phyloP scores from a whole-genome alignment of 2,329 filamentous ascomycete species.

The Fusarium beomiforme region DNA sequence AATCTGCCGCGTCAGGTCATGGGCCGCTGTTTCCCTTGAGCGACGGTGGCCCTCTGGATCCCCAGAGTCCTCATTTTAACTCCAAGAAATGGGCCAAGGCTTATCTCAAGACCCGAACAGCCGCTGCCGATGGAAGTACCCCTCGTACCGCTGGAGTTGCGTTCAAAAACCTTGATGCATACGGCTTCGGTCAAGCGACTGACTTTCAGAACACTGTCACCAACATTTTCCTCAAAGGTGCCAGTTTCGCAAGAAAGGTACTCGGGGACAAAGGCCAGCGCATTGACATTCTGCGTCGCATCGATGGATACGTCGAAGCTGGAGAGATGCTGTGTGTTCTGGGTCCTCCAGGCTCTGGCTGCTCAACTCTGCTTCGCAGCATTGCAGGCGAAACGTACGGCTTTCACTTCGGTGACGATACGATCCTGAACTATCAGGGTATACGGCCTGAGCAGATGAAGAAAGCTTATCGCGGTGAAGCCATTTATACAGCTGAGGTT shows the following conservation, averaged over 20 bases:
- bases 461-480: conserved; percentile 78
- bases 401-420: conserved; percentile 72
- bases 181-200: conserved; percentile 70
- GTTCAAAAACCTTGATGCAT: conserved; percentile 71
- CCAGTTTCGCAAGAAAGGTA: conserved; percentile 54
- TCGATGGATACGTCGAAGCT: conserved; percentile 71
- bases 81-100: conserved; percentile 56
- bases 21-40: conserved; percentile 34
- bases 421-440: conserved; percentile 77
- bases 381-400: conserved; percentile 83
- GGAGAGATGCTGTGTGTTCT: conserved; percentile 79
- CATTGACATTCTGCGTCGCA: conserved; percentile 71
- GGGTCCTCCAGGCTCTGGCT: conserved; percentile 74
- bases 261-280: conserved; percentile 63
- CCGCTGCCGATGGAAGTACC: conserved; percentile 54
- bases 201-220: conserved; percentile 74
- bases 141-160: conserved; percentile 70
- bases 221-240: conserved; percentile 63
- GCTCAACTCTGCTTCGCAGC: conserved; percentile 83
- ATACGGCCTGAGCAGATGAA: conserved; percentile 77
- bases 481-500: conserved; percentile 83
- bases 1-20: conserved; percentile 9
- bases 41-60: conserved; percentile 46
- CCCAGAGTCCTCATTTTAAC: conserved; percentile 52
- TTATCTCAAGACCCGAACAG: conserved; percentile 38